These are phyloP conservation scores for Geotrichum fermentans DNA, from an alignment of 1,139 yeast genomes.

Conservation along the genomic window DNA sequence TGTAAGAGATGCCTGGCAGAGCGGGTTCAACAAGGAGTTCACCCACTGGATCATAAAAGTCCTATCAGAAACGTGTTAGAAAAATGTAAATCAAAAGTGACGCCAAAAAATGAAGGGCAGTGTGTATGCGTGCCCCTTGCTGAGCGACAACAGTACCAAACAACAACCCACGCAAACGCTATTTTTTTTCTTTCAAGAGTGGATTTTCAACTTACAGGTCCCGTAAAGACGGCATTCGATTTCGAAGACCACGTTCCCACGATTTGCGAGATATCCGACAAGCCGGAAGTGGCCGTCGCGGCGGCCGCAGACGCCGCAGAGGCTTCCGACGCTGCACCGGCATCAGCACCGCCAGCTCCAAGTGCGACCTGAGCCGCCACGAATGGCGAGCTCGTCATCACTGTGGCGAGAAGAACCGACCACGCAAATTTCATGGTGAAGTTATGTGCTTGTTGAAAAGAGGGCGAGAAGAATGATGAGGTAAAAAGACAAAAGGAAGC, in stretches of 20 bases:
- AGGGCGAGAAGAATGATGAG: no score
- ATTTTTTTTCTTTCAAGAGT: no score
- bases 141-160: conserved; percentile 1
- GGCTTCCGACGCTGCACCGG: not conserved
- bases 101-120: not conserved
- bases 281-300: conserved; percentile 4
- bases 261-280: conserved; percentile 21
- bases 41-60: conserved; percentile 91
- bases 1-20: conserved; percentile 86
- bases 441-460: not conserved
- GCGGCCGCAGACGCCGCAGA: conserved; percentile 3
- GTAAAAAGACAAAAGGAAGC: no score
- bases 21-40: conserved; percentile 93
- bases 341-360: conserved; percentile 14
- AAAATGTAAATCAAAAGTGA: no score
- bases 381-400: not conserved
- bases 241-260: conserved; percentile 95
- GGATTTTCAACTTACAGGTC: conserved; percentile 49
- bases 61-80: conserved; percentile 34
- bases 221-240: conserved; percentile 90
- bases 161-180: no score
- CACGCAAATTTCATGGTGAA: not conserved
- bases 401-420: not conserved
- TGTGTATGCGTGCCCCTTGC: not conserved
- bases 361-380: conserved; percentile 6